A percentile compares a stretch with the other conserved stretches of the same genome.
Evolutionary conservation across 768 basidiomycete genomes (phyloP).

Genomic region (Tricholoma flavovirens): DNA sequence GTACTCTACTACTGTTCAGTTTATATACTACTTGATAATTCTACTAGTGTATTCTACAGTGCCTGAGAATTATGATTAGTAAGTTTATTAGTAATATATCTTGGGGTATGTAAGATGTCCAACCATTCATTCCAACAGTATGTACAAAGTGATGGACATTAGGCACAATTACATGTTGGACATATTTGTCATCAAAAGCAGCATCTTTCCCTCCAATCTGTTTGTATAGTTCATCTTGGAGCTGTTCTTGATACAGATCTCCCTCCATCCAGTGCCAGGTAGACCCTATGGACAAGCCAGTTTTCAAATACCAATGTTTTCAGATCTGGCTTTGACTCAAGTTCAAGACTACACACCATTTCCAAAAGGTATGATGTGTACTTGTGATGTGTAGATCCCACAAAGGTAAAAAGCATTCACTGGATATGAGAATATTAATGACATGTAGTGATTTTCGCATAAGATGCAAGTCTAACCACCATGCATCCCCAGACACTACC

Average conservation of each 20-base stretch:
- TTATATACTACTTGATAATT: too few relatives aligned
- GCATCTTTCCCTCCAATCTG: constrained; percentile 22
- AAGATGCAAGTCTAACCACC: constrained; percentile 16
- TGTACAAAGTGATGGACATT: constrained; percentile 25
- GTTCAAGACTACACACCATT: constrained; percentile 23
- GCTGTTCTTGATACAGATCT: constrained; percentile 30
- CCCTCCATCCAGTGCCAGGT: constrained; percentile 18
- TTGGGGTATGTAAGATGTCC: too few relatives aligned
- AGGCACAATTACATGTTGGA: constrained; percentile 22
- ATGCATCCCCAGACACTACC: constrained; percentile 27
- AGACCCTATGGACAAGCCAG: constrained; percentile 26
- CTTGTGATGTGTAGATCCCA: constrained; percentile 26
- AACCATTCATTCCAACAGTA: too few relatives aligned
- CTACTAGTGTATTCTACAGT: too few relatives aligned
- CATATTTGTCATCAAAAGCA: constrained; percentile 23
- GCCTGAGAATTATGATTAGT: too few relatives aligned
- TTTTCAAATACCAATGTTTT: constrained; percentile 18
- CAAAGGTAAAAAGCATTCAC: constrained; percentile 27
- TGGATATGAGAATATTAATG: neutral
- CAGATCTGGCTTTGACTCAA: constrained; percentile 21
- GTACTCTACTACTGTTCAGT: too few relatives aligned
- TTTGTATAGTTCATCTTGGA: constrained; percentile 26
- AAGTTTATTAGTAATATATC: too few relatives aligned
- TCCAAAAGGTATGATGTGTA: constrained; percentile 30
- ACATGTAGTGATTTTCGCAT: too few relatives aligned